Base-by-base conservation (phyloP, 1,284 basidiomycete species). In the Fomitopsis schrenkii region DNA sequence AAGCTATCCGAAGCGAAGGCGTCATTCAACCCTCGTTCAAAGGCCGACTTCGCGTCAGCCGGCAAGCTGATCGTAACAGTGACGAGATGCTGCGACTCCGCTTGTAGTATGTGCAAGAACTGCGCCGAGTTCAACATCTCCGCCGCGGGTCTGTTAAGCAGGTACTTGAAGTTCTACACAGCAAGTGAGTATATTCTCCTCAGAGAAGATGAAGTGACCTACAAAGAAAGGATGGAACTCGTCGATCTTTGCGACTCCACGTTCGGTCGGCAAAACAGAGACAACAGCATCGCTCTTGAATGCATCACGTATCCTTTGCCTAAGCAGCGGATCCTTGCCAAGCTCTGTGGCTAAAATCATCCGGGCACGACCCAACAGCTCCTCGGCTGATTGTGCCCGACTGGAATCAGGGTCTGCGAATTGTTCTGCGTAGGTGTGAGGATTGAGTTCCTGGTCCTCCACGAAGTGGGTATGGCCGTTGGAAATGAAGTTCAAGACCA, bases 131-230 rank as follows among this genome's bases (percentile, higher is more conserved):
- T 82, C 50, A 87, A 71, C 82, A 98, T 88, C 7, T 86, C 82
- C n/a, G 74, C 74, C 36, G 94, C 83, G 10, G 87, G 90, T 73
- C 98, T 99, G 67, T 90, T 83, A 45, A 84, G 79, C 44, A 99
- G 81, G 77, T 98, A 99, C 80, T 99, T 99, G 86, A 99, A 99
- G 68, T 88, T 88, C 94, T 97, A 67, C 17, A 55, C 14, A 62
- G 59, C 59, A 2, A 26, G 30, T 57, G 19, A 59, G 52, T 12
- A 58, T 41, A 22, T 35, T 17, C 55, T 46, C 12, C 8, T 45
- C 8, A 41, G 44, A 55, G 0, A 17, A 44, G 7, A 30, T 22
- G n/a, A 35, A 36, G 5, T 26, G 35, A 83, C 94, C 65, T 71
- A 95, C 96, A 72, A 89, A 95, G 76, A 93, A 97, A 0, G 88